A percentile compares a stretch with the other conserved stretches of the same genome.
Evolutionary conservation across 2,329 filamentous ascomycete genomes (phyloP).

Genomic region (Colletotrichum melonis): DNA sequence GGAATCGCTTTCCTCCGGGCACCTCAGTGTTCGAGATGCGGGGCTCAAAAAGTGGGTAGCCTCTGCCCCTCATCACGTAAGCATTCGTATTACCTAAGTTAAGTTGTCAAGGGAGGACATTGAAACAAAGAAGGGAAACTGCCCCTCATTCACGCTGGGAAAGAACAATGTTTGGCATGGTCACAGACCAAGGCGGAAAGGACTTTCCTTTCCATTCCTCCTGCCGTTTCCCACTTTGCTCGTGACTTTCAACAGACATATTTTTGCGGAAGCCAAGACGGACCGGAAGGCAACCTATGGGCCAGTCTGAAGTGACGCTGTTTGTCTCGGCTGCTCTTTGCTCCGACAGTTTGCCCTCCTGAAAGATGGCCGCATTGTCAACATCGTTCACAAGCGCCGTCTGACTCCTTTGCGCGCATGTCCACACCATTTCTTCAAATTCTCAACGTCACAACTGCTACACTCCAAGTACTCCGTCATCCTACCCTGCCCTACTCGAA

Average conservation of each 20-base stretch:
- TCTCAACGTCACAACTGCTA: not conserved
- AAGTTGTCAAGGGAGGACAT: too few relatives aligned
- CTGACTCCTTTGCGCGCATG: not conserved
- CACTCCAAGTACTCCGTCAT: not conserved
- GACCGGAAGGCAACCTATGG: not conserved
- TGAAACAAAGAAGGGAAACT: not conserved
- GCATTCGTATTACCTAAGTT: not conserved
- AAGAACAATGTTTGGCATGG: not conserved
- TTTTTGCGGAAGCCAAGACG: constrained; percentile 18
- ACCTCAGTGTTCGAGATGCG: not conserved
- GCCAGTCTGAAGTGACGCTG: not conserved
- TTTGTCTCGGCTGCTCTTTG: constrained; percentile 3
- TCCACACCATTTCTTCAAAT: not conserved
- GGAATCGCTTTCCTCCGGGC: not conserved
- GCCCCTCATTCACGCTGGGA: not conserved
- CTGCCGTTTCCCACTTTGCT: not conserved
- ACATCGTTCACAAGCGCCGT: not conserved
- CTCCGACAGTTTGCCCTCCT: not conserved
- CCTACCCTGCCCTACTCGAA: not conserved
- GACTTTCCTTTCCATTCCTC: not conserved
- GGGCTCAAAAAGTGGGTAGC: not conserved
- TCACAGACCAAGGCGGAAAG: not conserved
- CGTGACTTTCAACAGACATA: not conserved
- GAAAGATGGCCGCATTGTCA: not conserved
- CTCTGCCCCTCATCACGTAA: not conserved